These are phyloP conservation scores for Ascobolus immersus DNA, from an alignment of 495 filamentous ascomycete species.

Conservation along the genomic window DNA sequence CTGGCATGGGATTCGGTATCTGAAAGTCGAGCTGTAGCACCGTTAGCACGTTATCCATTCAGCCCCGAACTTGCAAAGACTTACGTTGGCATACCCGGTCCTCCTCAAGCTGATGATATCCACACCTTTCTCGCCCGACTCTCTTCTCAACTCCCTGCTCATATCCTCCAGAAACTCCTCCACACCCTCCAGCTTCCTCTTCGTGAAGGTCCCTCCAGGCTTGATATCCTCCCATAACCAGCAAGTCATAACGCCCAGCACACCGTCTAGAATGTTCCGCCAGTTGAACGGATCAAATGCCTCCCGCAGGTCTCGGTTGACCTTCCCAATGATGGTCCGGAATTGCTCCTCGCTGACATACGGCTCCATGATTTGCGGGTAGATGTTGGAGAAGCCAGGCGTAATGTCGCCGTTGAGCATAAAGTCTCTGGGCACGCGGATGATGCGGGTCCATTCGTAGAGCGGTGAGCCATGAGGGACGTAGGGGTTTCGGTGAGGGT, in stretches of 20 bases:
- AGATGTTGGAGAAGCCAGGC: slow-evolving; percentile 66
- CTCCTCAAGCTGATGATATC: slow-evolving; percentile 50
- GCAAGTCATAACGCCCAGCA: slow-evolving; percentile 53
- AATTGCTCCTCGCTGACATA: slow-evolving; percentile 56
- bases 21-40: slow-evolving; percentile 43
- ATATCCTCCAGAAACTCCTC: slow-evolving; percentile 60
- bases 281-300: slow-evolving; percentile 48
- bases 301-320: slow-evolving; percentile 42
- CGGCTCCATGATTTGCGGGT: slow-evolving; percentile 77
- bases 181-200: slow-evolving; percentile 35
- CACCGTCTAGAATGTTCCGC: slow-evolving; percentile 48
- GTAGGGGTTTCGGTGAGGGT: slow-evolving; percentile 58
- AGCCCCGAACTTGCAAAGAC: slow-evolving; percentile 6
- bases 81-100: slow-evolving; percentile 67
- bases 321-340: slow-evolving; percentile 43
- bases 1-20: slow-evolving; percentile 39
- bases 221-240: slow-evolving; percentile 90
- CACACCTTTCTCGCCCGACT: slow-evolving; percentile 28
- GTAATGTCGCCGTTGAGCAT: slow-evolving; percentile 73
- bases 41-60: slow-evolving; percentile 6
- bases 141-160: slow-evolving; percentile 47
- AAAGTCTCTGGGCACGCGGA: slow-evolving; percentile 78
- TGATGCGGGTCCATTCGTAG: slow-evolving; percentile 55
- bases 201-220: slow-evolving; percentile 39
- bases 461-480: slow-evolving; percentile 52